phyloP scores from a whole-genome alignment of 805 yeast genomes.

The Cyberlindnera mississippiensis region DNA sequence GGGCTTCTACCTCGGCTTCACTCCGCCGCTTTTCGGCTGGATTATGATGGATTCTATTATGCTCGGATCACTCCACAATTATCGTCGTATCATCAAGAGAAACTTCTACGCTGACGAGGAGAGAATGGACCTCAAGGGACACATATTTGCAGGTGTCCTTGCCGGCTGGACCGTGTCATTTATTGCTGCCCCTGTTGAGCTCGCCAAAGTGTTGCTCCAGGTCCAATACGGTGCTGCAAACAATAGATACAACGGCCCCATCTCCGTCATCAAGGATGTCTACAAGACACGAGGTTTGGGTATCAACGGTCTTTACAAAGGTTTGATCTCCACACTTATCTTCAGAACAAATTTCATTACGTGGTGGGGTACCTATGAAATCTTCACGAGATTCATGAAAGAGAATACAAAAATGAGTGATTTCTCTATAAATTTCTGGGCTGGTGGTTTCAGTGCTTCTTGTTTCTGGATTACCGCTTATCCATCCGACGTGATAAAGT shows the following conservation, averaged over 20 bases:
- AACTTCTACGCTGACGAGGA: slow-evolving; percentile 54
- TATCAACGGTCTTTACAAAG: slow-evolving; percentile 71
- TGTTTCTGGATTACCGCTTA: slow-evolving; percentile 89
- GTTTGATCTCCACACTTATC: slow-evolving; percentile 79
- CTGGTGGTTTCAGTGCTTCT: slow-evolving; percentile 84
- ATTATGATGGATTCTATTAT: slow-evolving; percentile 88
- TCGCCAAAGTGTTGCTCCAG: slow-evolving; percentile 82
- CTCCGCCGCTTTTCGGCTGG: slow-evolving; percentile 94
- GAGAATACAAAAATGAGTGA: slow-evolving; percentile 60
- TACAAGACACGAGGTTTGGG: slow-evolving; percentile 52
- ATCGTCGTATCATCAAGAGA: slow-evolving; percentile 63
- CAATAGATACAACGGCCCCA: slow-evolving; percentile 69
- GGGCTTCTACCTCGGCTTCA: slow-evolving; percentile 86
- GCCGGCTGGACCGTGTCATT: slow-evolving; percentile 90
- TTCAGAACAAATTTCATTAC: slow-evolving; percentile 83
- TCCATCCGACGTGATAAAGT: slow-evolving; percentile 86
- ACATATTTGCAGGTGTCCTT: slow-evolving; percentile 67
- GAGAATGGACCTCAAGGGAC: slow-evolving; percentile 70
- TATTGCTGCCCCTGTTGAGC: slow-evolving; percentile 95
- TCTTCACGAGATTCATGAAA: slow-evolving; percentile 66
- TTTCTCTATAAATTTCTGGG: slow-evolving; percentile 81
- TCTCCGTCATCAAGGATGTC: slow-evolving; percentile 63
- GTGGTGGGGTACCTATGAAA: slow-evolving; percentile 93
- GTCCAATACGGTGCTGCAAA: slow-evolving; percentile 81
- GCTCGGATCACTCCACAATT: slow-evolving; percentile 81